These are phyloP conservation scores for Ophiostoma angusticollis DNA, from an alignment of 2,329 filamentous ascomycete species.

Conservation along the genomic window DNA sequence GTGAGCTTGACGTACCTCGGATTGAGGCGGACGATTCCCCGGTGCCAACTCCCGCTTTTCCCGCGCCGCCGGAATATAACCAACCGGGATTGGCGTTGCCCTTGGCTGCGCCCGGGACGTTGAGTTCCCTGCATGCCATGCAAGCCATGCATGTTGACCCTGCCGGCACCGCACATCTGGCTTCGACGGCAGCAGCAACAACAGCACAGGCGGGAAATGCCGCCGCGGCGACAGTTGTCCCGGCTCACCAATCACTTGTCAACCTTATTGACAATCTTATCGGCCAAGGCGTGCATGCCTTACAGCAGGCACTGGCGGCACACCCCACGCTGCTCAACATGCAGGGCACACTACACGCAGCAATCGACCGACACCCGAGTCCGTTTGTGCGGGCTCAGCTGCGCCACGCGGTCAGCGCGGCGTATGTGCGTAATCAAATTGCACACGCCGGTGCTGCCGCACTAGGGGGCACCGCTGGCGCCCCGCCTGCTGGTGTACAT, in stretches of 20 bases:
- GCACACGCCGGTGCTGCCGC: slow-evolving; percentile 22
- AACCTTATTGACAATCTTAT: slow-evolving; percentile 41
- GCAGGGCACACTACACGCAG: slow-evolving; percentile 34
- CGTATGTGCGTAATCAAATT: slow-evolving; percentile 32
- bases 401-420: slow-evolving; percentile 34
- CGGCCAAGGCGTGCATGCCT: slow-evolving; percentile 33
- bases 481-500: background rate
- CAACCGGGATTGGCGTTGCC: no score
- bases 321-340: slow-evolving; percentile 38
- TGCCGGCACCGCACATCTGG: background rate
- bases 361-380: slow-evolving; percentile 39
- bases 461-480: slow-evolving; percentile 2
- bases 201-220: background rate
- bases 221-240: slow-evolving; percentile 21
- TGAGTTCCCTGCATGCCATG: no score
- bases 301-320: slow-evolving; percentile 32
- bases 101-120: no score
- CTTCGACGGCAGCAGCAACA: background rate
- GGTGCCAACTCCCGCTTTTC: no score
- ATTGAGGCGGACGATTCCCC: no score
- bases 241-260: slow-evolving; percentile 30
- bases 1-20: no score
- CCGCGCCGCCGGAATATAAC: no score
- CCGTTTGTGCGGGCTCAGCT: slow-evolving; percentile 35
- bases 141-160: slow-evolving; percentile 6